Evolutionary conservation across 208 protist species (phyloP).

Genomic region (Trypanosoma platydactyli): DNA sequence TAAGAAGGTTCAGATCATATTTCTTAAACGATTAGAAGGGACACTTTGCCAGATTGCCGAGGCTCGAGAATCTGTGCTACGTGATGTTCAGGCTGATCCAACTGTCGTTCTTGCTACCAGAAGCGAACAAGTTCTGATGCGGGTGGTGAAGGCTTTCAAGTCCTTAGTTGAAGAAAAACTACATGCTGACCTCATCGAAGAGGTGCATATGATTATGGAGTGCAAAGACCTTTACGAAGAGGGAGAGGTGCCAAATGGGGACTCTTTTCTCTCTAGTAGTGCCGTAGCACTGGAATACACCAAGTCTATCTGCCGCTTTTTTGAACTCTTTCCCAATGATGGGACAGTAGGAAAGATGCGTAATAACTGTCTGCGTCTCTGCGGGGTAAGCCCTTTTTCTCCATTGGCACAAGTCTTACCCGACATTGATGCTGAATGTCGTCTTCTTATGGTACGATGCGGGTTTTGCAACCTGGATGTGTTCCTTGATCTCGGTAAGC

Average conservation of each 20-base stretch:
- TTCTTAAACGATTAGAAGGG: conserved; percentile 32
- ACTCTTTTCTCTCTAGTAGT: conserved; percentile 35
- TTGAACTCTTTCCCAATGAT: conserved; percentile 73
- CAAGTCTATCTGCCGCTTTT: conserved; percentile 66
- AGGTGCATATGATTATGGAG: conserved; percentile 71
- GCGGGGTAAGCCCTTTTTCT: conserved; percentile 86
- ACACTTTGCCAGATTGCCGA: conserved; percentile 15
- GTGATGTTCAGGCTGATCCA: conserved; percentile 50
- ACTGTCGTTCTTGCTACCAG: conserved; percentile 68
- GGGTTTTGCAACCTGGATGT: conserved; percentile 77
- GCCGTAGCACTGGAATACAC: conserved; percentile 76
- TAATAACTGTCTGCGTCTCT: conserved; percentile 90
- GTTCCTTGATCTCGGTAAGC: conserved; percentile 52
- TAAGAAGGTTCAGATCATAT: conserved; percentile 32
- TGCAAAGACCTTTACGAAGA: conserved; percentile 54
- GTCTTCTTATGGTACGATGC: conserved; percentile 54
- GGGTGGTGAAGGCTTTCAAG: conserved; percentile 37
- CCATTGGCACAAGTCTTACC: conserved; percentile 43
- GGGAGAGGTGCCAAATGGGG: conserved; percentile 37
- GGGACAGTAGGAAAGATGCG: conserved; percentile 64
- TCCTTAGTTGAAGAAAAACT: conserved; percentile 51
- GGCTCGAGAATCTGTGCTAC: conserved; percentile 28
- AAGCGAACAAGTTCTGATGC: conserved; percentile 51
- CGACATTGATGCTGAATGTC: conserved; percentile 41
- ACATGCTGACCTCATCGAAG: conserved; percentile 77